Base-by-base conservation (phyloP, 352 stramenopile genomes). In the Nannochloropsis limnetica region DNA sequence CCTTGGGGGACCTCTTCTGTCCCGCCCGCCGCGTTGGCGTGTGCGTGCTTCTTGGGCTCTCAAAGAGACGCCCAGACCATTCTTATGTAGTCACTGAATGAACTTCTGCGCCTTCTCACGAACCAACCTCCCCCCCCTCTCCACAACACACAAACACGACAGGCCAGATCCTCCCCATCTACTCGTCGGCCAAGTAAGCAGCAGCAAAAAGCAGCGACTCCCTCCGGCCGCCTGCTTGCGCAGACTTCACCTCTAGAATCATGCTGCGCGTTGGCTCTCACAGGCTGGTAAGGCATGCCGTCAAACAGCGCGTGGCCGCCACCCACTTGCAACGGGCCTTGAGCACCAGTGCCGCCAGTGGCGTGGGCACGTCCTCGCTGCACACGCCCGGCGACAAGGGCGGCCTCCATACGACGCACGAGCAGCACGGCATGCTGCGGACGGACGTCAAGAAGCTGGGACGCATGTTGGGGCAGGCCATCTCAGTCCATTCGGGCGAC, bases 371-470 rank as follows among this genome's bases (percentile, higher is more conserved):
- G 61, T 74, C 61, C 15, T 23, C n/a, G 25, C n/a, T 74, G 61
- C 61, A 74, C n/a, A 74, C 61, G 3, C 25, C 61, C 2, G 61
- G 61, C 8, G 61, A 25, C 3, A 29, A 74, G 61, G 61, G 61
- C n/a, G 61, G 25, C 9, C 25, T 74, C n/a, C 61, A 74, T 22
- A 31, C 61, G n/a, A 74, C 61, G 61, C 61, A 74, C 61, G 88
- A 74, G 61, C 61, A 74, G 25, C 61, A 74, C 25, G 20, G n/a
- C 25, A 74, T 74, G 61, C 91, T 88, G 45, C 83, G 85, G 15
- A 54, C 68, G 54, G 85, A 88, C 80, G 85, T 88, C 20, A 88
- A 88, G 83, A 81, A 61, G 43, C 79, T 88, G 4, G 86, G 86
- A 5, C 29, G 80, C 3, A 87, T 88, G 44, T 80, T 89, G n/a